Evolutionary conservation across 192 early-diverging fungal genomes (phyloP).

Genomic region (Coemansia sp.): DNA sequence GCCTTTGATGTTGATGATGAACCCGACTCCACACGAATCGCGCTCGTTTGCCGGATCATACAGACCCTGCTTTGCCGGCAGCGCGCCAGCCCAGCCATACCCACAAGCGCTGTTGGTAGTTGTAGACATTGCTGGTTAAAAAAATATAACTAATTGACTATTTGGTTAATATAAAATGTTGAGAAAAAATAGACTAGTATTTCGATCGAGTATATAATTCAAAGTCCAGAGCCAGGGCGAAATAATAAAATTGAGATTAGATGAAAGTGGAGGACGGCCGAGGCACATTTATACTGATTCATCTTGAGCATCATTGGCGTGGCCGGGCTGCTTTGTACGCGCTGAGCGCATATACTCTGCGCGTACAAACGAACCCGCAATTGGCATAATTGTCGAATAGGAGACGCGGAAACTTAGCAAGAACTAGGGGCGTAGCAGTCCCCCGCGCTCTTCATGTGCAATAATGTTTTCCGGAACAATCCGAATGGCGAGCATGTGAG

Average conservation of each 20-base stretch:
- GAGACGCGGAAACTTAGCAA: not conserved
- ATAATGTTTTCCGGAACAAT: slow-evolving; percentile 11
- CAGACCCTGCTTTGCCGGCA: slow-evolving; percentile 82
- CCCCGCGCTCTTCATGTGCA: slow-evolving; percentile 4
- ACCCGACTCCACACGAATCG: slow-evolving; percentile 97
- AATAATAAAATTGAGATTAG: slow-evolving; percentile 4
- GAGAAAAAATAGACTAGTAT: not conserved
- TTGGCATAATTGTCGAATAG: slow-evolving; percentile 1
- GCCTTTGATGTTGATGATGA: slow-evolving; percentile 94
- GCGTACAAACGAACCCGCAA: not conserved
- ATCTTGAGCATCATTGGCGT: not conserved
- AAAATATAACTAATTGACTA: not conserved
- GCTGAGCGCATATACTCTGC: not conserved
- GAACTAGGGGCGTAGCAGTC: not conserved
- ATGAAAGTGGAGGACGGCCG: not conserved
- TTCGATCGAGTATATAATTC: not conserved
- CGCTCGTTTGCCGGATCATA: slow-evolving; percentile 88
- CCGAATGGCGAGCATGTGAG: slow-evolving; percentile 13
- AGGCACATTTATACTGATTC: slow-evolving; percentile 11
- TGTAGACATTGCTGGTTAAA: not conserved
- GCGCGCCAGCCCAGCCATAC: slow-evolving; percentile 73
- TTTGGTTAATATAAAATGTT: too few relatives aligned
- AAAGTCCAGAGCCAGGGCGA: slow-evolving; percentile 1
- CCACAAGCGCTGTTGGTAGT: slow-evolving; percentile 4
- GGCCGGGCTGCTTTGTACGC: too few relatives aligned